These are phyloP conservation scores for Boletus patriciae DNA, from an alignment of 768 basidiomycete species.

Conservation along the genomic window DNA sequence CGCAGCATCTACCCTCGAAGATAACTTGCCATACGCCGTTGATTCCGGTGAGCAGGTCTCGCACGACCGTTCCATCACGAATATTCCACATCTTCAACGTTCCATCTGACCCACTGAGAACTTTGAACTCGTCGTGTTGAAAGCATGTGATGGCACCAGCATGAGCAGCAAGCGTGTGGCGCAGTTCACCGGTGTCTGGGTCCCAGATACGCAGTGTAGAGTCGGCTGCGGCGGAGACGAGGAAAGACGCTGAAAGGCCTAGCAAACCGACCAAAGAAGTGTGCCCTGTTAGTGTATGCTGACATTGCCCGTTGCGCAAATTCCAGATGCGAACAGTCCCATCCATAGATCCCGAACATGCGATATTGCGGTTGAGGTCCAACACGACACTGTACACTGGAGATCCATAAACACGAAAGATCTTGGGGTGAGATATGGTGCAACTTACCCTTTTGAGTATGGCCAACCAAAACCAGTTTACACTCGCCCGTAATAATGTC, in stretches of 20 bases:
- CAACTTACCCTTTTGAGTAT: slow-evolving; percentile 79
- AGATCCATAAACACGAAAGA: slow-evolving; percentile 7
- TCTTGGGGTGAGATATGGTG: slow-evolving; percentile 26
- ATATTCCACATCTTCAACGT: slow-evolving; percentile 99
- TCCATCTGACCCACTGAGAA: slow-evolving; percentile 92
- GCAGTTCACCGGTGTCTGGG: slow-evolving; percentile 75
- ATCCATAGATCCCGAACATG: slow-evolving; percentile 98
- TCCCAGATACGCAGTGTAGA: slow-evolving; percentile 96
- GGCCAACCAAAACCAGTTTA: slow-evolving; percentile 79
- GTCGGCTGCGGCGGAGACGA: slow-evolving; percentile 96
- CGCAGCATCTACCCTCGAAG: slow-evolving; percentile 91
- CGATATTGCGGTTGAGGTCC: slow-evolving; percentile 81
- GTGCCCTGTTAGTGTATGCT: slow-evolving; percentile 83
- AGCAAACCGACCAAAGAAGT: slow-evolving; percentile 94
- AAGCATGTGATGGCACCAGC: slow-evolving; percentile 99
- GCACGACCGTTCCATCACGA: slow-evolving; percentile 77
- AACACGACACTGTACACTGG: slow-evolving; percentile 94
- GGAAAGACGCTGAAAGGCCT: slow-evolving; percentile 82
- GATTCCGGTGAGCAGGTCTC: slow-evolving; percentile 88
- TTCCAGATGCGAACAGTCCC: slow-evolving; percentile 96
- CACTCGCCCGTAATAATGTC: slow-evolving; percentile 83
- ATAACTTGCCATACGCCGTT: slow-evolving; percentile 98
- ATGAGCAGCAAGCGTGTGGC: slow-evolving; percentile 84
- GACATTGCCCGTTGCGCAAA: slow-evolving; percentile 74
- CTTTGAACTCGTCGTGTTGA: slow-evolving; percentile 97